A percentile compares a stretch with the other conserved stretches of the same genome.
These are phyloP conservation scores for Hypoxylon fuscum DNA, from an alignment of 495 filamentous ascomycete genomes.

Conservation along the genomic window DNA sequence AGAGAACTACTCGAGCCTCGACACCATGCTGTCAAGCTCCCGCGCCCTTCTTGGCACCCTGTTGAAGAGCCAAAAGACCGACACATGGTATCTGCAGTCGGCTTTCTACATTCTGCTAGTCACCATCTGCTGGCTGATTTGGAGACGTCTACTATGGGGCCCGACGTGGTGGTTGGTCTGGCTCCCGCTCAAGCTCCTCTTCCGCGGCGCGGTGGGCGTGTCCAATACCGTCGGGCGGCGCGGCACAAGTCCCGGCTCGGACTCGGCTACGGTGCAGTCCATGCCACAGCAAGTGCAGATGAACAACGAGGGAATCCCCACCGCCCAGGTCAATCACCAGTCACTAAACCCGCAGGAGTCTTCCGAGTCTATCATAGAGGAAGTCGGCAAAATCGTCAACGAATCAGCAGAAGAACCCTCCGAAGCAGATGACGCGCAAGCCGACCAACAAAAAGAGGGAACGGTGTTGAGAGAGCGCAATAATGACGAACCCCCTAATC, in stretches of 20 bases:
- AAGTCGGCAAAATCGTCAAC: slow-evolving; percentile 61
- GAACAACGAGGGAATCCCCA: slow-evolving; percentile 59
- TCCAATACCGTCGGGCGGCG: slow-evolving; percentile 42
- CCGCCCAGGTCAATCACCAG: slow-evolving; percentile 42
- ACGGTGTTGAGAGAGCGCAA: slow-evolving; percentile 57
- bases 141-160: slow-evolving; percentile 80
- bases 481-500: slow-evolving; percentile 64
- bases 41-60: slow-evolving; percentile 80
- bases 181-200: slow-evolving; percentile 74
- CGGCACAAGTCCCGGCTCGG: slow-evolving; percentile 45
- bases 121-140: slow-evolving; percentile 83
- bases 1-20: slow-evolving; percentile 79
- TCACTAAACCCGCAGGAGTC: slow-evolving; percentile 27
- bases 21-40: slow-evolving; percentile 75
- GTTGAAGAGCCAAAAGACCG: slow-evolving; percentile 86
- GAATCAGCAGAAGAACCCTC: slow-evolving; percentile 40
- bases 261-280: slow-evolving; percentile 37
- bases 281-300: slow-evolving; percentile 46
- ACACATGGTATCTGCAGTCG: slow-evolving; percentile 95
- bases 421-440: slow-evolving; percentile 24
- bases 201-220: slow-evolving; percentile 57
- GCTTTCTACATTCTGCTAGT: slow-evolving; percentile 80
- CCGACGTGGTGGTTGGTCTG: slow-evolving; percentile 90
- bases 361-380: slow-evolving; percentile 54
- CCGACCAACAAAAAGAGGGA: slow-evolving; percentile 48